Evolutionary conservation across 352 stramenopile genomes (phyloP).

Genomic region (Phytophthora crassamura): DNA sequence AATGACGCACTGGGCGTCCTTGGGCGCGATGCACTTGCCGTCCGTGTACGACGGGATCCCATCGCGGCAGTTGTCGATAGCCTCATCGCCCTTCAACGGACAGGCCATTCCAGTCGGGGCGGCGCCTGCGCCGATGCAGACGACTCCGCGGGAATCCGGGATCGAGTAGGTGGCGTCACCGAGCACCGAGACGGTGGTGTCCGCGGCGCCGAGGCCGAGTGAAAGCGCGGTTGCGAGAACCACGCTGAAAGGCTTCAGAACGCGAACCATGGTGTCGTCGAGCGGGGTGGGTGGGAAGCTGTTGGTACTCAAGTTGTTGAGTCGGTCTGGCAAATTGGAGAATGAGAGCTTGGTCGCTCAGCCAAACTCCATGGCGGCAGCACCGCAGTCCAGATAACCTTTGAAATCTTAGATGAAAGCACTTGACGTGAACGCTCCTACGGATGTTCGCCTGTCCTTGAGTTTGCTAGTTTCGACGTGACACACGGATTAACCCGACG

Average conservation of each 20-base stretch:
- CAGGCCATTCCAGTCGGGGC: conserved; percentile 34
- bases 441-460: conserved; percentile 25
- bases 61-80: conserved; percentile 30
- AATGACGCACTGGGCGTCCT: conserved; percentile 48
- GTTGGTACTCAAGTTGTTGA: conserved; percentile 34
- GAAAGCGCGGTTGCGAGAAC: conserved; percentile 25
- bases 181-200: conserved; percentile 41
- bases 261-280: conserved; percentile 30
- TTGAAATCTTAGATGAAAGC: conserved; percentile 10
- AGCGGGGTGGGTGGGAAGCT: conserved; percentile 8
- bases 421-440: background rate
- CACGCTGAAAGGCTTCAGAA: conserved; percentile 33
- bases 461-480: conserved; percentile 21
- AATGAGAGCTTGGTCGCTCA: conserved; percentile 28
- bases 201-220: conserved; percentile 20
- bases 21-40: conserved; percentile 34
- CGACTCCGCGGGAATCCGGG: conserved; percentile 15
- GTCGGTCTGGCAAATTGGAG: conserved; percentile 35
- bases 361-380: conserved; percentile 1
- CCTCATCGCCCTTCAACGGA: conserved; percentile 38
- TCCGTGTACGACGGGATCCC: conserved; percentile 50
- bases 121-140: conserved; percentile 27
- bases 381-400: conserved; percentile 8
- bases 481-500: conserved; percentile 22
- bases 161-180: conserved; percentile 50